Evolutionary conservation across 1,284 basidiomycete species (phyloP), one percentile per base, ranked within the genome.

Genomic region (Ganoderma sinense): DNA sequence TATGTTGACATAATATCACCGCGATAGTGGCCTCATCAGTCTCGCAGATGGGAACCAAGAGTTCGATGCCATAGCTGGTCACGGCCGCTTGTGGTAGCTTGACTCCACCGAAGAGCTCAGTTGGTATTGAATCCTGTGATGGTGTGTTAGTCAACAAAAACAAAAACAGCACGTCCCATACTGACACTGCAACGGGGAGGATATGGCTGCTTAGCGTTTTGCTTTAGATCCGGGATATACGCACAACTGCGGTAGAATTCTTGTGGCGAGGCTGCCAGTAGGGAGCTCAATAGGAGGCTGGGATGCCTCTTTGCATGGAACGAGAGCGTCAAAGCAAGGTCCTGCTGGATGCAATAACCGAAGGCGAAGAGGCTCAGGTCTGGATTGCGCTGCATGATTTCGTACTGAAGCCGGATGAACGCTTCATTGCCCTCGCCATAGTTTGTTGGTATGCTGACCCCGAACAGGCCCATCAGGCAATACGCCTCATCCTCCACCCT

Each of bases 401-500:
- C 53, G 10, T 45, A 51, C 60, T 67, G 66, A 13, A 67, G 61
- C 3, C 66, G 60, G 4, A 40, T 16, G 55, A 68, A 68, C 7
- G 66, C 66, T 40, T 20, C 26, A 8, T 41, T 39, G 13, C 66
- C 66, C 14, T 68, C 66, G 6, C 66, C 66, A 23, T 68, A 68
- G 39, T 64, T 68, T 8, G 66, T 68, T 13, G 66, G 66, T 55
- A 68, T 68, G 43, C 48, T 29, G 29, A 67, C 60, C 23, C 41
- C 36, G 51, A 67, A 63, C 8, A 67, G 66, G 10, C 66, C 66
- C 62, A 68, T 64, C 8, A 68, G 55, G 10, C 62, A 62, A 41
- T 68, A 68, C 4, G 66, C 66, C 43, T 68, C 66, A 43, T 68
- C 66, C 23, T 68, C 66, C 16, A 64, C 16, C n/a, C 66, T 48